Conservation (phyloP, 371 early-diverging fungal genomes). For the Mortierella sp. region DNA sequence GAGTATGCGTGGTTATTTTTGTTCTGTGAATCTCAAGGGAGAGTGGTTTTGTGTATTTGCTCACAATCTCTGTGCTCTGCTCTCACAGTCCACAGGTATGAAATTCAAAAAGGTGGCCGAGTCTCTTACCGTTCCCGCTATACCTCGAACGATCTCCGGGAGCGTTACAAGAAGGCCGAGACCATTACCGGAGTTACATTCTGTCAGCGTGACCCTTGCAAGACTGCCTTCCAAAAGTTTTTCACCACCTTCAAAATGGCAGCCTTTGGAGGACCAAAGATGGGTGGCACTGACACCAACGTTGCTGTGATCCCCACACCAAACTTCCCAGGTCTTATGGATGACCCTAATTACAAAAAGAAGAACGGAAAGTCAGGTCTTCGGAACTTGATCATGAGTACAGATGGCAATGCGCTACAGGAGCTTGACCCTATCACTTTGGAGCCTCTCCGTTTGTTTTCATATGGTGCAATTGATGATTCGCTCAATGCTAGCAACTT, state of each 20-base stretch:
- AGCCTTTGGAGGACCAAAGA: constrained; percentile 25
- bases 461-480: constrained; percentile 63
- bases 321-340: constrained; percentile 64
- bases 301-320: constrained; percentile 69
- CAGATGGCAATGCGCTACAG: constrained; percentile 71
- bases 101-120: constrained; percentile 50
- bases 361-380: not conserved
- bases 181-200: constrained; percentile 46
- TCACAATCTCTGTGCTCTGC: constrained; percentile 8
- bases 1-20: constrained; percentile 30
- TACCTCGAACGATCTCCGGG: constrained; percentile 49
- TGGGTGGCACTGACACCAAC: constrained; percentile 36
- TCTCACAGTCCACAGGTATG: constrained; percentile 48
- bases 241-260: constrained; percentile 56
- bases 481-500: constrained; percentile 58
- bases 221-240: constrained; percentile 65
- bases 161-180: constrained; percentile 42
- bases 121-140: constrained; percentile 50
- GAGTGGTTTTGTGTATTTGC: not conserved
- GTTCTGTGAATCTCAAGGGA: not conserved
- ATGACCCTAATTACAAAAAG: constrained; percentile 7
- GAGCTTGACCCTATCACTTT: constrained; percentile 72
- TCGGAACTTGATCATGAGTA: constrained; percentile 64
- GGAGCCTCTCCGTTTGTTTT: constrained; percentile 64
- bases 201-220: constrained; percentile 67